These are phyloP conservation scores for Fusarium anthophilum DNA, from an alignment of 2,329 filamentous ascomycete species.

Conservation along the genomic window DNA sequence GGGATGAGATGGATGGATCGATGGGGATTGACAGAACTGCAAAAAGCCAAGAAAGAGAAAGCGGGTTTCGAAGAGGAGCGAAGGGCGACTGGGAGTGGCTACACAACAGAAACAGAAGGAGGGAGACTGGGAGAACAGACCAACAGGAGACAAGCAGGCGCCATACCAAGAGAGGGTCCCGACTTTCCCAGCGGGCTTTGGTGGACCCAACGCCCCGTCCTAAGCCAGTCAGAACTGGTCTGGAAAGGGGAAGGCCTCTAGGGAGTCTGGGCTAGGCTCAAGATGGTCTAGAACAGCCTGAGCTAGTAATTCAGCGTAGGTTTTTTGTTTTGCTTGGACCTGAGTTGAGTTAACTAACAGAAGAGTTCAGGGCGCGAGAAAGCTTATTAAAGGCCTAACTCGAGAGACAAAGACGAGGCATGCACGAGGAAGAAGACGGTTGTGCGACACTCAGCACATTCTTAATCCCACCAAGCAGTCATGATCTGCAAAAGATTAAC, in stretches of 20 bases:
- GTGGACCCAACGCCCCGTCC: not conserved
- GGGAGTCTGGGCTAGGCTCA: slow-evolving; percentile 12
- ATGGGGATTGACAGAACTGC: slow-evolving; percentile 36
- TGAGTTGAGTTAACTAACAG: not conserved
- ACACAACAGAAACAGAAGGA: slow-evolving; percentile 17
- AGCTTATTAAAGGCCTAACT: not conserved
- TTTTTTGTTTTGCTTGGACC: slow-evolving; percentile 26
- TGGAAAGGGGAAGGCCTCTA: slow-evolving; percentile 30
- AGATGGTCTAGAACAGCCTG: not conserved
- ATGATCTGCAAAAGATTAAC: slow-evolving; percentile 2
- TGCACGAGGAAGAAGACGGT: not conserved
- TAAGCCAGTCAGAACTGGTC: slow-evolving; percentile 13
- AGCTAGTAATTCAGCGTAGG: slow-evolving; percentile 4
- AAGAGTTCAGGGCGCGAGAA: slow-evolving; percentile 4
- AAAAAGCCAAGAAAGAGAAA: slow-evolving; percentile 37
- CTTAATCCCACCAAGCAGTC: not conserved
- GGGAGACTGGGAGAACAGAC: slow-evolving; percentile 21
- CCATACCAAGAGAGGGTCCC: slow-evolving; percentile 24
- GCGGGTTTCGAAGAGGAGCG: slow-evolving; percentile 34
- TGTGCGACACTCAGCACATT: not conserved
- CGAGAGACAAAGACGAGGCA: not conserved
- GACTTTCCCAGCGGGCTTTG: slow-evolving; percentile 14
- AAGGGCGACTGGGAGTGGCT: slow-evolving; percentile 33
- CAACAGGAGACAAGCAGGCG: slow-evolving; percentile 37
- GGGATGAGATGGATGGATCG: slow-evolving; percentile 26